A percentile compares a stretch with the other conserved stretches of the same genome.
Conservation (phyloP, 2,329 filamentous ascomycete genomes). For the Calycina herbarum region DNA sequence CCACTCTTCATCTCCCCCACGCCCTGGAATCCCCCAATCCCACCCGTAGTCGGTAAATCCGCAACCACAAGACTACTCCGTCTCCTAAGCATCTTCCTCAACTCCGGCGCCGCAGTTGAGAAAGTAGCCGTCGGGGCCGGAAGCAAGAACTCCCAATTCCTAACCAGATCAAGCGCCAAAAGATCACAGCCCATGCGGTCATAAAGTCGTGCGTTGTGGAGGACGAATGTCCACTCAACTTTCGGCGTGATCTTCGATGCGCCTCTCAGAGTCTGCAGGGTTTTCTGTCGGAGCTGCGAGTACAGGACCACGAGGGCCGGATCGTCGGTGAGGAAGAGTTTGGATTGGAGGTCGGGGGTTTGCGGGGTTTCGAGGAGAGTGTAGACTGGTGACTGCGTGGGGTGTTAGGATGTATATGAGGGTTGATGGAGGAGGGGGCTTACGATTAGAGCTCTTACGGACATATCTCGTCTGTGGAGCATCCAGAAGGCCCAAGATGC, state of each 20-base stretch:
- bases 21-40: slow-evolving; percentile 33
- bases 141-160: slow-evolving; percentile 79
- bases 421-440: slow-evolving; percentile 37
- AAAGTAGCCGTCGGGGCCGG: slow-evolving; percentile 44
- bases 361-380: slow-evolving; percentile 68
- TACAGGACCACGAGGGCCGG: slow-evolving; percentile 87
- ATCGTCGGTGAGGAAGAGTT: slow-evolving; percentile 85
- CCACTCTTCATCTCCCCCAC: slow-evolving; percentile 46
- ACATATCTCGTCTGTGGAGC: slow-evolving; percentile 76
- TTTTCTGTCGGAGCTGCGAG: slow-evolving; percentile 77
- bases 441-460: slow-evolving; percentile 80
- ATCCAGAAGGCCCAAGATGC: slow-evolving; percentile 97
- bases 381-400: slow-evolving; percentile 69
- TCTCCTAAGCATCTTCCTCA: slow-evolving; percentile 64
- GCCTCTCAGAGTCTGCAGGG: slow-evolving; percentile 80
- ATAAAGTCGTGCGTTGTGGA: slow-evolving; percentile 82
- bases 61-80: slow-evolving; percentile 78
- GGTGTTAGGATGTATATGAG: slow-evolving; percentile 23
- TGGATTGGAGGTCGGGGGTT: slow-evolving; percentile 65
- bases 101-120: slow-evolving; percentile 38
- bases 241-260: slow-evolving; percentile 76
- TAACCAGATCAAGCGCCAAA: slow-evolving; percentile 80
- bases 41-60: slow-evolving; percentile 57
- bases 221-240: slow-evolving; percentile 84
- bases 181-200: slow-evolving; percentile 92